phyloP scores from a whole-genome alignment of 2,329 filamentous ascomycete genomes.

The Cordyceps farinosa region DNA sequence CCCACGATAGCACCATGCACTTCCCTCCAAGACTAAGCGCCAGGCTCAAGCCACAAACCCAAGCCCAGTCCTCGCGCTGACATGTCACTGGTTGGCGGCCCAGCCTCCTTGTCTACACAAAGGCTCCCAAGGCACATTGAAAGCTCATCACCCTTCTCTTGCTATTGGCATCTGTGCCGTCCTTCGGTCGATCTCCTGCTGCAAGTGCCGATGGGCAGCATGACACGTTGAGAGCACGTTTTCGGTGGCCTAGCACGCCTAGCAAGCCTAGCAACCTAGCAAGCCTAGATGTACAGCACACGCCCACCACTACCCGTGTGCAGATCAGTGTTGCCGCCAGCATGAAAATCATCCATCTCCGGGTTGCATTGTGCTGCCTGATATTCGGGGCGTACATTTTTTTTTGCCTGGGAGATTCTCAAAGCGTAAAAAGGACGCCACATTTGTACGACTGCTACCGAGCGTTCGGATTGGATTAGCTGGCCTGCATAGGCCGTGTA shows the following conservation, averaged over 20 bases:
- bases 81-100: background rate
- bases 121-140: slow-evolving; percentile 8
- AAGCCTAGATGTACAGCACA: background rate
- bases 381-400: background rate
- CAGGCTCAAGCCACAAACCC: slow-evolving; percentile 12
- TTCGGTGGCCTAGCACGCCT: background rate
- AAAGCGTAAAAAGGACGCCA: background rate
- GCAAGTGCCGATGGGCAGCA: slow-evolving; percentile 14
- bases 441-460: slow-evolving; percentile 7
- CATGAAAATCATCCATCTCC: background rate
- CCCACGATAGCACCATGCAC: slow-evolving; percentile 10
- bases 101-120: background rate
- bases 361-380: background rate
- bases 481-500: background rate
- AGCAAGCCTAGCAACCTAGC: background rate
- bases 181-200: slow-evolving; percentile 8
- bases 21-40: background rate
- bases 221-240: slow-evolving; percentile 15
- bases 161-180: background rate
- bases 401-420: background rate
- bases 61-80: background rate
- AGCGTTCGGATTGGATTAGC: background rate
- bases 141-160: background rate
- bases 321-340: background rate
- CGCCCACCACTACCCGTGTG: background rate